Base-by-base conservation (phyloP, 441 rosid species). In the Mallotus repandus region DNA sequence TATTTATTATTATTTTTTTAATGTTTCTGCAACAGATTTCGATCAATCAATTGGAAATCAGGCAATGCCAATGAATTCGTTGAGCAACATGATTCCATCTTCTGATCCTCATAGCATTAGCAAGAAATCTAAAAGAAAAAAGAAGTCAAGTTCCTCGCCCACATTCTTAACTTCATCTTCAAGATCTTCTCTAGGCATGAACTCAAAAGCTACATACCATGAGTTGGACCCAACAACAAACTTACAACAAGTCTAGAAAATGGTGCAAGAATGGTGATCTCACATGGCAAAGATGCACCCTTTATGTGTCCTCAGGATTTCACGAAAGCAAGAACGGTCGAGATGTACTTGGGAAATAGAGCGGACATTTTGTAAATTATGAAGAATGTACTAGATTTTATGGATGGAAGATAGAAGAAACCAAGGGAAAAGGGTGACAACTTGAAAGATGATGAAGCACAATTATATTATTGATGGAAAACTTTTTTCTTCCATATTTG, bases 121-220 rank as follows among this genome's bases (percentile, higher is more conserved):
- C 2, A 90, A 86, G 86, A 88, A 87, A 74, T 78, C 81, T 4
- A 87, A 76, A 75, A 70, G 84, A 71, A 88, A 79, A 74, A 88
- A 84, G 84, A 81, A 76, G 73, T 74, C 71, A 35, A 56, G 76
- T 61, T 76, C 86, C 9, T 76, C 88, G 38, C 75, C 86, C 16
- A 76, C 76, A 57, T 75, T 76, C 10, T 76, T 85, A 35, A 71
- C 85, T 38, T 69, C 84, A 4, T 64, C 88, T 1, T 67, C 85
- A 10, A 84, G 80, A 77, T 64, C 83, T 65, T 79, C 84, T 19
- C 62, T 81, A 69, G 57, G 77, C 45, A 48, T 82, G n/a, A 88
- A 84, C 73, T 25, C 79, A 0, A 84, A 76, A 72, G 68, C 82
- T 32, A 43, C 70, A 46, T 75, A 58, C 55, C 63, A 70, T 49